Conservation (phyloP, 2,329 filamentous ascomycete species). For the Colletotrichum lindemuthianum region DNA sequence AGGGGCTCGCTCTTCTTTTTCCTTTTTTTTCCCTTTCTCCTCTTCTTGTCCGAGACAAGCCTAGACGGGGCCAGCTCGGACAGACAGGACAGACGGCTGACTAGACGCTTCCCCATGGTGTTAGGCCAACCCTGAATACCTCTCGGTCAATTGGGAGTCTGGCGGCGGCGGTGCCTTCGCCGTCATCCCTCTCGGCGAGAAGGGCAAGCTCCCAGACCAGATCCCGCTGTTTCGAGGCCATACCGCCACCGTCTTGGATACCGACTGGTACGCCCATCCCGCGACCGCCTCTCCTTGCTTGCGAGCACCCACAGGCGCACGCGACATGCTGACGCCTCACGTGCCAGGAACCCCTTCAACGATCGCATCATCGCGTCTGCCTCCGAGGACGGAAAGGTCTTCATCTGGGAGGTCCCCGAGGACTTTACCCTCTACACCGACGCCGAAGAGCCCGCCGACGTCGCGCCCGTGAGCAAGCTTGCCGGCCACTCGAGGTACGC, state of each 20-base stretch:
- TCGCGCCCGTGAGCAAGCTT: constrained; percentile 83
- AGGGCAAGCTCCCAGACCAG: constrained; percentile 88
- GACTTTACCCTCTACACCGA: constrained; percentile 87
- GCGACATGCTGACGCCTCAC: constrained; percentile 41
- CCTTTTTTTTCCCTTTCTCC: neutral
- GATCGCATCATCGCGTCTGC: constrained; percentile 92
- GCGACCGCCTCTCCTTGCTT: constrained; percentile 32
- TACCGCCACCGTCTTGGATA: constrained; percentile 94
- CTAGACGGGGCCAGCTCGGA: constrained; percentile 2
- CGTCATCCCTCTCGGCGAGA: constrained; percentile 90
- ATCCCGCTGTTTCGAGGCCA: constrained; percentile 96
- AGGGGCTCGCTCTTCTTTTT: constrained; percentile 40
- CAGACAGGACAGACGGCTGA: constrained; percentile 13
- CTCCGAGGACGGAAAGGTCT: constrained; percentile 96
- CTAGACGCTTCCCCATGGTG: neutral
- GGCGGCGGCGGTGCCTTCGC: constrained; percentile 96
- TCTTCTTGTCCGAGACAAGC: constrained; percentile 16
- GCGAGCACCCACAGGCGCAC: constrained; percentile 21
- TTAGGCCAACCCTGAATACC: constrained; percentile 93
- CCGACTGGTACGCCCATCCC: constrained; percentile 80
- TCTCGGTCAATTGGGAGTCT: constrained; percentile 98
- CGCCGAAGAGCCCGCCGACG: constrained; percentile 83
- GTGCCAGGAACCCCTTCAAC: constrained; percentile 89
- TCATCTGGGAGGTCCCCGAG: constrained; percentile 94
- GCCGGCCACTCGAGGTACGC: constrained; percentile 83